Evolutionary conservation across 179 eudicot species (phyloP).

Genomic region (Nepenthes alata): DNA sequence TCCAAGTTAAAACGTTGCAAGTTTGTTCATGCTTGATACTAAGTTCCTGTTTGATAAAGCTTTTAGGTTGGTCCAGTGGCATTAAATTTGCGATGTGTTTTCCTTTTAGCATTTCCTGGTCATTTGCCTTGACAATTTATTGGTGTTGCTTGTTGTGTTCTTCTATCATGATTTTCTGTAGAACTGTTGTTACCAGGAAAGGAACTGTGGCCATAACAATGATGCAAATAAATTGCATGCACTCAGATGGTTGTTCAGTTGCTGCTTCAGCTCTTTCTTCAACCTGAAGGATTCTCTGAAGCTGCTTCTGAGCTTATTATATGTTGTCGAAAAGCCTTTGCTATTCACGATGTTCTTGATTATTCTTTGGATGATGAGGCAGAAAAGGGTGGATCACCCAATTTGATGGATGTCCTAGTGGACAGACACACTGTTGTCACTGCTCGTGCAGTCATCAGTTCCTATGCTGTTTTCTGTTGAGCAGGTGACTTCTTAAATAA

Average conservation of each 20-base stretch:
- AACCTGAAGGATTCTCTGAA: slow-evolving; percentile 70
- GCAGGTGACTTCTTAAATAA: slow-evolving; percentile 33
- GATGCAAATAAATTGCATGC: slow-evolving; percentile 71
- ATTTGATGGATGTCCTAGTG: slow-evolving; percentile 72
- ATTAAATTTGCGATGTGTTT: neutral
- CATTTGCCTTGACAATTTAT: neutral
- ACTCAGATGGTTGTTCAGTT: slow-evolving; percentile 75
- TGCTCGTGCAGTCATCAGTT: slow-evolving; percentile 84
- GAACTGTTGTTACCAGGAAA: slow-evolving; percentile 35
- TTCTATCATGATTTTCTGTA: neutral
- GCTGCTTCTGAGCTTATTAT: slow-evolving; percentile 74
- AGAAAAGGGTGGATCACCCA: slow-evolving; percentile 54
- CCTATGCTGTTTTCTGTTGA: slow-evolving; percentile 79
- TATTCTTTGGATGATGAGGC: slow-evolving; percentile 67
- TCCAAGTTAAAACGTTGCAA: no score
- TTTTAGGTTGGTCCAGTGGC: no score
- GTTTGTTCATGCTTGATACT: no score
- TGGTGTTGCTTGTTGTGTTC: slow-evolving; percentile 2
- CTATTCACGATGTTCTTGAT: slow-evolving; percentile 41
- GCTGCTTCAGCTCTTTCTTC: slow-evolving; percentile 67
- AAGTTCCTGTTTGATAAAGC: no score
- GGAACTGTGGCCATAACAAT: slow-evolving; percentile 49
- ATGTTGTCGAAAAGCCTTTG: slow-evolving; percentile 70
- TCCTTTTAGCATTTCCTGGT: no score
- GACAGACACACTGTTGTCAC: slow-evolving; percentile 53